Evolutionary conservation across 345 rosid species (phyloP).

Genomic region (Boechera stricta): DNA sequence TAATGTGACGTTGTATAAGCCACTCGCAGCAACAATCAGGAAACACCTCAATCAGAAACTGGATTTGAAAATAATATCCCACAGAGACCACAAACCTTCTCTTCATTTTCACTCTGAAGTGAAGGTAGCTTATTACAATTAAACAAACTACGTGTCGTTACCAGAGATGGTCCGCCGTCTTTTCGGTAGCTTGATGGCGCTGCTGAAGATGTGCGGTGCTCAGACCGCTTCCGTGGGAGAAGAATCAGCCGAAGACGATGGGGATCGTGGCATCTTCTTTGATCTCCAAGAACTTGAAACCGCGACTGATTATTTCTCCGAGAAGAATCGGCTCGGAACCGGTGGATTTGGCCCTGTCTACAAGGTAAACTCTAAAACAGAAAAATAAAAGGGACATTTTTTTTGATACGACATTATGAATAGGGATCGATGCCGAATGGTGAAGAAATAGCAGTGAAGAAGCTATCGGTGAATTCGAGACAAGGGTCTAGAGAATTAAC

Average conservation of each 20-base stretch:
- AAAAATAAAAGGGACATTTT: neutral
- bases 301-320: slow-evolving; percentile 83
- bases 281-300: slow-evolving; percentile 63
- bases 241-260: slow-evolving; percentile 28
- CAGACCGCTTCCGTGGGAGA: slow-evolving; percentile 15
- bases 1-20: neutral
- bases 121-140: no score
- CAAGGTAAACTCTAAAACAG: slow-evolving; percentile 53
- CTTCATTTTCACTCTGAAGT: slow-evolving; percentile 1
- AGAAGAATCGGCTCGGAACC: slow-evolving; percentile 74
- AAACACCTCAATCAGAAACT: slow-evolving; percentile 6
- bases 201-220: slow-evolving; percentile 37
- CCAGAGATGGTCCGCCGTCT: slow-evolving; percentile 36
- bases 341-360: slow-evolving; percentile 96
- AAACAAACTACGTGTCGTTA: slow-evolving; percentile 6
- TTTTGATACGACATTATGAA: neutral
- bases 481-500: slow-evolving; percentile 75
- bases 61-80: slow-evolving; percentile 3
- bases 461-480: slow-evolving; percentile 60
- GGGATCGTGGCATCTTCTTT: slow-evolving; percentile 61
- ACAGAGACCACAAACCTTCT: neutral
- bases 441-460: slow-evolving; percentile 78
- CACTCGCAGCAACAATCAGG: neutral
- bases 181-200: slow-evolving; percentile 28
- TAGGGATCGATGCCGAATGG: slow-evolving; percentile 70